Conservation (phyloP, 192 early-diverging fungal genomes). For the Coemansia sp. region DNA sequence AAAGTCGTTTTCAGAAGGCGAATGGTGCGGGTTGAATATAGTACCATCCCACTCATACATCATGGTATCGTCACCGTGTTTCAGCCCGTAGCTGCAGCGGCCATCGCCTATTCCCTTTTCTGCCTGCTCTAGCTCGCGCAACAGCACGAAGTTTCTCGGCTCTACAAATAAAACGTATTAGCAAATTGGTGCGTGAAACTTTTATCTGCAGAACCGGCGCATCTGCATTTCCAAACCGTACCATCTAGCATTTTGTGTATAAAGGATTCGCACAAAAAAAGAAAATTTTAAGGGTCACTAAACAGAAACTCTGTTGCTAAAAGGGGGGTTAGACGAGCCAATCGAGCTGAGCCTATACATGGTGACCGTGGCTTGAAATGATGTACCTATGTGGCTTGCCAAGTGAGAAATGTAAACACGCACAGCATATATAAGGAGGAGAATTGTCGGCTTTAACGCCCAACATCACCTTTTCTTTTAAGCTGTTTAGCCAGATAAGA, state of each 20-base stretch:
- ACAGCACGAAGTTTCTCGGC: slow-evolving; percentile 93
- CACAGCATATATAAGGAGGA: too few relatives aligned
- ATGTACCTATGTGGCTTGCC: too few relatives aligned
- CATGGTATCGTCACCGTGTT: slow-evolving; percentile 64
- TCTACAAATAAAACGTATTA: too few relatives aligned
- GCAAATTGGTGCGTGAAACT: too few relatives aligned
- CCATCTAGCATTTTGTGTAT: background rate
- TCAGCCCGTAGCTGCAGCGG: slow-evolving; percentile 88
- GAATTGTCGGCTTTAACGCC: background rate
- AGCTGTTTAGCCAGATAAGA: too few relatives aligned
- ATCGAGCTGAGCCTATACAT: too few relatives aligned
- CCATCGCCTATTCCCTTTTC: slow-evolving; percentile 96
- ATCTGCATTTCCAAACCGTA: too few relatives aligned
- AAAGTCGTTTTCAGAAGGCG: slow-evolving; percentile 95
- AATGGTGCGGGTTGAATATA: slow-evolving; percentile 74
- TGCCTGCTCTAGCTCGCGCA: slow-evolving; percentile 96
- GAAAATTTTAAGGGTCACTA: too few relatives aligned
- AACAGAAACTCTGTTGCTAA: too few relatives aligned
- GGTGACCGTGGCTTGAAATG: too few relatives aligned
- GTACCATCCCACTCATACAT: slow-evolving; percentile 93
- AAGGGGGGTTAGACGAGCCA: too few relatives aligned
- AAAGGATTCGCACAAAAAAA: background rate
- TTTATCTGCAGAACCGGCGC: too few relatives aligned
- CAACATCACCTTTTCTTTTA: background rate
- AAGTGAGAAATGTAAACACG: background rate